A percentile compares a stretch with the other conserved stretches of the same genome.
Evolutionary conservation across 805 yeast genomes (phyloP).

Genomic region (Candida corydali): DNA sequence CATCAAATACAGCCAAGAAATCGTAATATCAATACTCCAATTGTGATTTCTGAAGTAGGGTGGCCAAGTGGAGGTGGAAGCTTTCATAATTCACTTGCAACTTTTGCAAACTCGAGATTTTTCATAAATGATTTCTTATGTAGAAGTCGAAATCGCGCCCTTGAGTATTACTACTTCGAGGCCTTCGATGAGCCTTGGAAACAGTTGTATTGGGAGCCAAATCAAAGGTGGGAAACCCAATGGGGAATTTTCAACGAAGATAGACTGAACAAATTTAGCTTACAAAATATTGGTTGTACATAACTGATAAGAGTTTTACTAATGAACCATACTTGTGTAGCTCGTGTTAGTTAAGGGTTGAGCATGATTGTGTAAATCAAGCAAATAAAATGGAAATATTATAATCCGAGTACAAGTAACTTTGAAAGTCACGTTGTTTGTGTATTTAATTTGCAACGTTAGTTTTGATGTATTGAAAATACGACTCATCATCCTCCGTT

Average conservation of each 20-base stretch:
- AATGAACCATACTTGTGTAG: too few species aligned
- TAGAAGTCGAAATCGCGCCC: constrained; percentile 26
- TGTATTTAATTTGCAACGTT: too few species aligned
- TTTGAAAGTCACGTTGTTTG: too few species aligned
- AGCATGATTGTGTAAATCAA: too few species aligned
- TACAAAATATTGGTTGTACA: constrained; percentile 8
- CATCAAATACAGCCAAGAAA: constrained; percentile 40
- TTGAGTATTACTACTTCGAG: constrained; percentile 60
- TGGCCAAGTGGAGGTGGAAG: constrained; percentile 69
- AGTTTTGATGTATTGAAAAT: too few species aligned
- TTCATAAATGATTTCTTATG: constrained; percentile 55
- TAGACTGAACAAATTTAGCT: constrained; percentile 22
- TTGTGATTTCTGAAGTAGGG: constrained; percentile 60
- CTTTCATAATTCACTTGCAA: constrained; percentile 45
- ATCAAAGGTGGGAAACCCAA: constrained; percentile 59
- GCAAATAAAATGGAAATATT: too few species aligned
- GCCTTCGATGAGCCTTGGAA: constrained; percentile 78
- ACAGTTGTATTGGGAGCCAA: constrained; percentile 43
- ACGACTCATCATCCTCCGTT: too few species aligned
- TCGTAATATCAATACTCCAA: constrained; percentile 19
- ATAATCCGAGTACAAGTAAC: too few species aligned
- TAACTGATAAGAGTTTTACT: too few species aligned
- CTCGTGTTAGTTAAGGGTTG: too few species aligned
- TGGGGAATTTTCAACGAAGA: constrained; percentile 63
- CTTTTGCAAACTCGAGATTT: constrained; percentile 35